Conservation (phyloP, 345 rosid species). For the Salix udensis region DNA sequence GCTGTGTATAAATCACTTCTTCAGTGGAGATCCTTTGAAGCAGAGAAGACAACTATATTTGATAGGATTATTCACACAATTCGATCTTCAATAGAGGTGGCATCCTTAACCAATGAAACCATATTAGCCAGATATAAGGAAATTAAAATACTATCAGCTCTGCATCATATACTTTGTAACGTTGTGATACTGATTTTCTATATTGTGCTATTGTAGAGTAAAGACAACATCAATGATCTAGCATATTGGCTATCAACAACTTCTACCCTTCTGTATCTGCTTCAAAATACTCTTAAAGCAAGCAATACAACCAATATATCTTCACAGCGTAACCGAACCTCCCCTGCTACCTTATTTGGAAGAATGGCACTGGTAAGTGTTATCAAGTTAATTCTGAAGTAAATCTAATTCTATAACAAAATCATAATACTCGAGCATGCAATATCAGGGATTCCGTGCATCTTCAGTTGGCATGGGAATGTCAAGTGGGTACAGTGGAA, state of each 20-base stretch:
- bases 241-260: conserved; percentile 65
- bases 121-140: neutral
- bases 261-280: conserved; percentile 55
- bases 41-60: conserved; percentile 57
- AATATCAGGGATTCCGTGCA: conserved; percentile 41
- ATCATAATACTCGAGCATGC: conserved; percentile 9
- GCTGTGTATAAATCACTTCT: conserved; percentile 48
- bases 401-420: conserved; percentile 2
- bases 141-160: neutral
- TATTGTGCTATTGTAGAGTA: conserved; percentile 27
- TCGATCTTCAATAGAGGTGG: conserved; percentile 50
- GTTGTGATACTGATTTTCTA: conserved; percentile 4
- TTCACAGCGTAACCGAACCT: conserved; percentile 37
- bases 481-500: conserved; percentile 59
- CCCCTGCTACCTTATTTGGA: conserved; percentile 44
- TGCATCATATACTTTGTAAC: too few species aligned
- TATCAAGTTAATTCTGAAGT: conserved; percentile 3
- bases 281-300: conserved; percentile 57
- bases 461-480: conserved; percentile 44
- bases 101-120: neutral
- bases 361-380: conserved; percentile 46
- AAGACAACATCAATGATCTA: conserved; percentile 47
- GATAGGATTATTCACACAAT: conserved; percentile 51
- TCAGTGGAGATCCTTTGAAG: conserved; percentile 71
- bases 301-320: conserved; percentile 40